These are phyloP conservation scores for Xylaria castorea DNA, from an alignment of 495 filamentous ascomycete genomes.

Conservation along the genomic window DNA sequence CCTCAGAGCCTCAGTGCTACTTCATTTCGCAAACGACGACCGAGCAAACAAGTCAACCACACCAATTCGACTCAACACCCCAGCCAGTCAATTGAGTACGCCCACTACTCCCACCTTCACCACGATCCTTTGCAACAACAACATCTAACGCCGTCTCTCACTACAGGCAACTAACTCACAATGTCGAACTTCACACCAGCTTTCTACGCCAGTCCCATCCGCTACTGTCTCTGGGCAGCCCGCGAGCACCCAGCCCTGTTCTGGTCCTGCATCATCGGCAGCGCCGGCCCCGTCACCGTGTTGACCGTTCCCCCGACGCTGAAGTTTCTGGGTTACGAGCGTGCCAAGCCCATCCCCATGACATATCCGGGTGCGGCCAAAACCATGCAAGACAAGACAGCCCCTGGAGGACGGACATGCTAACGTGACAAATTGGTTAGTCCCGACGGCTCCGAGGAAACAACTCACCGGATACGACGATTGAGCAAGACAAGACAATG, in stretches of 20 bases:
- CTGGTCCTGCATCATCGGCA: conserved; percentile 77
- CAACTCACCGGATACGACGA: conserved; percentile 82
- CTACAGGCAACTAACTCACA: conserved; percentile 26
- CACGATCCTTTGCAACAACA: neutral
- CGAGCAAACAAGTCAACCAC: neutral
- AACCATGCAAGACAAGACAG: neutral
- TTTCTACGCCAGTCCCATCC: conserved; percentile 83
- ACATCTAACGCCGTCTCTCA: neutral
- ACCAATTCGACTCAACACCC: conserved; percentile 25
- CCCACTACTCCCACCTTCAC: neutral
- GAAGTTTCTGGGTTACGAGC: conserved; percentile 70
- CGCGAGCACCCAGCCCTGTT: conserved; percentile 88
- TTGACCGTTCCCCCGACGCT: conserved; percentile 73
- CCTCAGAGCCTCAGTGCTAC: neutral
- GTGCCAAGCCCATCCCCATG: conserved; percentile 73
- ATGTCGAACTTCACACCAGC: conserved; percentile 69
- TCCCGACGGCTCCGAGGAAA: conserved; percentile 76
- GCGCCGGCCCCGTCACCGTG: conserved; percentile 71
- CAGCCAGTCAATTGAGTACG: conserved; percentile 32
- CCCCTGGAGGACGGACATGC: neutral
- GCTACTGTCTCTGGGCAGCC: conserved; percentile 85
- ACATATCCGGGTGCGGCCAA: conserved; percentile 84
- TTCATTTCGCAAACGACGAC: neutral
- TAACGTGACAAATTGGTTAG: conserved; percentile 49
- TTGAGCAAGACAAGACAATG: neutral